Conservation (phyloP, 2,329 filamentous ascomycete species). For the Alternaria tenuissima region DNA sequence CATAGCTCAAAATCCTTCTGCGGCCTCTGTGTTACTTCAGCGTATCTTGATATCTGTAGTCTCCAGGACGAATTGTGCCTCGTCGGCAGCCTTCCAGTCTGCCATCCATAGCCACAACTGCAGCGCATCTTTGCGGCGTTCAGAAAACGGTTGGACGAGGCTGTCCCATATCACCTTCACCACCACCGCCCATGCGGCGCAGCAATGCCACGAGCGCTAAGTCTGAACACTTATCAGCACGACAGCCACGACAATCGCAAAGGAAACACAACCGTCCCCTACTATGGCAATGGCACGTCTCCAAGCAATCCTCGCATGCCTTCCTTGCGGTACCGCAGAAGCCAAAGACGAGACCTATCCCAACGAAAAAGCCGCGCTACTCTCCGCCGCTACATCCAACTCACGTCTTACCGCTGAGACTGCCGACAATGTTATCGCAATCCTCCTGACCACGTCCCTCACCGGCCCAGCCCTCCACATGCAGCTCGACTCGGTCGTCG, state of each 20-base stretch:
- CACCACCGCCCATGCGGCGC: conserved; percentile 7
- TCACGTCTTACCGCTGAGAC: conserved; percentile 19
- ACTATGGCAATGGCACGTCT: conserved; percentile 20
- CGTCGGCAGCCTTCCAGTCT: not conserved
- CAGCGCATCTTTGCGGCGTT: conserved; percentile 3
- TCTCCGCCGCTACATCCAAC: not conserved
- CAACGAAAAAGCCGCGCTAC: conserved; percentile 24
- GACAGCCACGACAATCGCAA: not conserved
- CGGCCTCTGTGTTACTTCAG: not conserved
- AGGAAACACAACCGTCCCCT: not conserved
- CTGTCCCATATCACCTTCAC: not conserved
- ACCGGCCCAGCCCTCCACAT: conserved; percentile 25
- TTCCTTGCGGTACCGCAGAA: conserved; percentile 14
- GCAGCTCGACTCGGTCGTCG: conserved; percentile 36
- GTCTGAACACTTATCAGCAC: conserved; percentile 3
- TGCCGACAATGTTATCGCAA: conserved; percentile 28
- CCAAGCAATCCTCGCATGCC: conserved; percentile 22
- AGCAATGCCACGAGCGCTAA: conserved; percentile 15
- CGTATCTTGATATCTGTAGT: not conserved
- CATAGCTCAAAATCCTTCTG: too few relatives aligned
- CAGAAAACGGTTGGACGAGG: not conserved
- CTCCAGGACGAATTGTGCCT: not conserved
- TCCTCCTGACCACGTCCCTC: conserved; percentile 28
- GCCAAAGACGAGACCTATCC: not conserved
- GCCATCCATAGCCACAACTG: not conserved